Base-by-base conservation (phyloP, 306 rosid genomes). In the Trichosanthes truncata region DNA sequence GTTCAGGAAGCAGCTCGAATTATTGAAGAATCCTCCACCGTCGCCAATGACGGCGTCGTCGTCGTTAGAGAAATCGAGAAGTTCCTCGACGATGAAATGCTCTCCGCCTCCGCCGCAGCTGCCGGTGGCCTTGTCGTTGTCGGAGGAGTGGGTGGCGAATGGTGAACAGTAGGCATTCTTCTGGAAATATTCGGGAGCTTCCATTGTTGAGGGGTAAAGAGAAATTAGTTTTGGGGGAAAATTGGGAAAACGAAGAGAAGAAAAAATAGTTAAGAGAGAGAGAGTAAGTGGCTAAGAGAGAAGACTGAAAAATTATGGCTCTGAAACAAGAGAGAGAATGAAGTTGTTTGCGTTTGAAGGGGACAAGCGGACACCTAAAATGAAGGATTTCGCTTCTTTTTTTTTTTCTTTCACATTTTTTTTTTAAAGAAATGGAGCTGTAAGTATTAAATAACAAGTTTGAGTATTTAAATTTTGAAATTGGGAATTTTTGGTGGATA, bases 321-420 rank as follows among this genome's bases (percentile, higher is more conserved):
- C 11, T 83, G 55, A 65, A 83, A 79, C 76, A 83, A 81, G 75
- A 36, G 83, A 80, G 85, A 81, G 81, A 79, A 61, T 65, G 67
- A 76, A 79, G 84, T 91, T 86, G 82, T 88, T 88, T 87, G 93
- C 93, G 92, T 87, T 85, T 81, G 83, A 89, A 84, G 77, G 85
- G 93, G 93, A 87, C 90, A 84, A 83, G 71, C 83, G 78, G 86
- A 88, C 94, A 87, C 81, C 88, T 87, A 84, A 79, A 83, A 83
- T 81, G 80, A 59, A 35, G 84, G 77, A 63, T 15, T n/a, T n/a
- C 15, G 20, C 29, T 13, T 6, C 9, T 11, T 9, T 33, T 31
- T 63, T 33, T 29, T n/a, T n/a, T n/a, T n/a, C n/a, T n/a, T n/a
- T n/a, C n/a, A n/a, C n/a, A n/a, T n/a, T n/a, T n/a, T n/a, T n/a